Evolutionary conservation across 176 grass and related monocot species (phyloP), one percentile per base, ranked within the genome.

Genomic region (Paspalum vaginatum): DNA sequence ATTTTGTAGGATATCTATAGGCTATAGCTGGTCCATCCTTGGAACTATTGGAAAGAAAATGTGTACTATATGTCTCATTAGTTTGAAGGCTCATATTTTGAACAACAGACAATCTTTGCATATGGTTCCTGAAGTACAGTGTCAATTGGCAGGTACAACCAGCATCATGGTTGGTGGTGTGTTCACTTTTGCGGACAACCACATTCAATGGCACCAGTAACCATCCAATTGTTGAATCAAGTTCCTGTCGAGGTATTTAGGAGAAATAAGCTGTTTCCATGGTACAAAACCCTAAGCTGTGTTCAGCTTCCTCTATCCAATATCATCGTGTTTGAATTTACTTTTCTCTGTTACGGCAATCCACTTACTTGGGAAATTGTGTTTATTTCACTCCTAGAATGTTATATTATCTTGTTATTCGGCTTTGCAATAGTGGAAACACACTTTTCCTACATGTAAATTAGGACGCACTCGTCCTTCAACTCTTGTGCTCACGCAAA

Each of bases 121-220:
- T 76, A 32, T 70, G 78, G 72, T 76, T 76, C 17, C 44, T 69
- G 20, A 64, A 77, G 65, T 69, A 76, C 78, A 40, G 57, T 72
- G 64, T 58, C 47, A 52, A 72, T 72, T 64, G 73, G 79, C 79
- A 40, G 74, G 65, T 57, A 25, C 68, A 72, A 83, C 79, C 39
- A 77, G 57, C 67, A 25, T 26, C 72, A 27, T 21, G 65, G 79
- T 83, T 72, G 65, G 48, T 72, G 39, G 57, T 65, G 65, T 51
- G 20, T 12, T 87, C 65, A 39, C 72, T 82, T 87, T 83, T 83
- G 79, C 73, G 57, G 65, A 83, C 85, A 83, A 70, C 74, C 73
- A 13, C 40, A 87, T 87, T 87, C 74, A 82, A 72, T 87, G 73
- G 14, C 74, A 42, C 57, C 66, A 78, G 80, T 37, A 78, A 72